phyloP scores from a whole-genome alignment of 2,329 filamentous ascomycete genomes.

The Alternaria incomplexa region DNA sequence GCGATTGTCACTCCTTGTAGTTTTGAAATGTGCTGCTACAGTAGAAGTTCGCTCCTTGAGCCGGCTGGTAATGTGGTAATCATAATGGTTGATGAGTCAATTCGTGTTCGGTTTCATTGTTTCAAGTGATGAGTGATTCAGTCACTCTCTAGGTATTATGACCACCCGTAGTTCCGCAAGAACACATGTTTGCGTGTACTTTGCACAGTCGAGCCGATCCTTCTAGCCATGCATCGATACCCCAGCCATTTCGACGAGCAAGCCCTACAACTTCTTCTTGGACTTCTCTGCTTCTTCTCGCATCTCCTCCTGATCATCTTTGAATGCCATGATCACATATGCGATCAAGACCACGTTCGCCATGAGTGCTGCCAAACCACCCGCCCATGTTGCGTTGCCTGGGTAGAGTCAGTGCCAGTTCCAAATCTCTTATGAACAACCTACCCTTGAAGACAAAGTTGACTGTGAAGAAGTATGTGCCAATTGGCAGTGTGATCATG shows the following conservation, averaged over 20 bases:
- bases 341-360: constrained; percentile 89
- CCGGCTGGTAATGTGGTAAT: constrained; percentile 31
- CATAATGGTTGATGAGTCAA: constrained; percentile 27
- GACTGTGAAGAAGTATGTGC: constrained; percentile 84
- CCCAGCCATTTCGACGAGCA: background rate
- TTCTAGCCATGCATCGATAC: background rate
- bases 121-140: background rate
- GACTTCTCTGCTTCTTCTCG: constrained; percentile 53
- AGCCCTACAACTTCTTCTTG: constrained; percentile 43
- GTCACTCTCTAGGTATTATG: background rate
- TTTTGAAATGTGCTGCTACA: constrained; percentile 16
- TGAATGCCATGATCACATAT: constrained; percentile 93
- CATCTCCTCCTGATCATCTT: constrained; percentile 71
- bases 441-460: constrained; percentile 78
- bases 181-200: background rate
- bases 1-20: constrained; percentile 24
- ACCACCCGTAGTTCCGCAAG: background rate
- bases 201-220: background rate
- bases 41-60: constrained; percentile 8
- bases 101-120: background rate
- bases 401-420: constrained; percentile 7
- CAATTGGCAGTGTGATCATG: constrained; percentile 87
- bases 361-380: constrained; percentile 82
- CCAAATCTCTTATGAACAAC: constrained; percentile 14
- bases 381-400: constrained; percentile 91